phyloP scores from a whole-genome alignment of 495 filamentous ascomycete genomes.

The Tuber aestivum region DNA sequence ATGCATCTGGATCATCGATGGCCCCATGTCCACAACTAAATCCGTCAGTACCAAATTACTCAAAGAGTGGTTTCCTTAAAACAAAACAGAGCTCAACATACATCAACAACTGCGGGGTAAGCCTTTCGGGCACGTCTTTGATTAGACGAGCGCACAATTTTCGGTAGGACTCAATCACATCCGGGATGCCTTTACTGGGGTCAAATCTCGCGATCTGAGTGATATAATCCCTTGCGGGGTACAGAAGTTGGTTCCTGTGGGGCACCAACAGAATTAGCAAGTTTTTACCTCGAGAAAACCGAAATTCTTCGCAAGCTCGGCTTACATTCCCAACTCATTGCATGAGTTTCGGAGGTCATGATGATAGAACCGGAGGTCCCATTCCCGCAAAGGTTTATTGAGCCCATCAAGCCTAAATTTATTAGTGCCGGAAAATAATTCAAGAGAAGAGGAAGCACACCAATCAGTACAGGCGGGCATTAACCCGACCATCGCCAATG shows the following conservation, averaged over 20 bases:
- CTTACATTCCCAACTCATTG: constrained; percentile 54
- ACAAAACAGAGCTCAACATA: constrained; percentile 24
- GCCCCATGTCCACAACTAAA: constrained; percentile 65
- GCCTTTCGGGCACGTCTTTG: constrained; percentile 44
- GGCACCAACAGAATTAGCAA: constrained; percentile 15
- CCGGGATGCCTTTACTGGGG: constrained; percentile 76
- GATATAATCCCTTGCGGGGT: constrained; percentile 70
- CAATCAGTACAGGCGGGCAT: constrained; percentile 84
- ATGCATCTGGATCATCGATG: constrained; percentile 78
- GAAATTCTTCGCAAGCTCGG: neutral
- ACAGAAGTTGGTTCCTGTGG: constrained; percentile 58
- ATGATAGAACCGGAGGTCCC: constrained; percentile 71
- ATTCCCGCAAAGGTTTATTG: constrained; percentile 70
- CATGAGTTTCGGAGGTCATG: constrained; percentile 66
- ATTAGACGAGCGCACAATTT: constrained; percentile 61
- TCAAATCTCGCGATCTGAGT: constrained; percentile 82
- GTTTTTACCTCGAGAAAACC: neutral
- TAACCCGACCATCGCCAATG: constrained; percentile 62
- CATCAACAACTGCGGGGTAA: constrained; percentile 68
- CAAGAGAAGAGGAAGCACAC: constrained; percentile 42
- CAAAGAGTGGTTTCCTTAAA: neutral
- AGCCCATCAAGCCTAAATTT: constrained; percentile 67
- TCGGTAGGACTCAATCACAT: constrained; percentile 71
- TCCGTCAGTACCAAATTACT: constrained; percentile 8
- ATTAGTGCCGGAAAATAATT: neutral